Evolutionary conservation across 1,284 basidiomycete genomes (phyloP), one percentile per base, ranked within the genome.

Genomic region (Volvariella volvacea): DNA sequence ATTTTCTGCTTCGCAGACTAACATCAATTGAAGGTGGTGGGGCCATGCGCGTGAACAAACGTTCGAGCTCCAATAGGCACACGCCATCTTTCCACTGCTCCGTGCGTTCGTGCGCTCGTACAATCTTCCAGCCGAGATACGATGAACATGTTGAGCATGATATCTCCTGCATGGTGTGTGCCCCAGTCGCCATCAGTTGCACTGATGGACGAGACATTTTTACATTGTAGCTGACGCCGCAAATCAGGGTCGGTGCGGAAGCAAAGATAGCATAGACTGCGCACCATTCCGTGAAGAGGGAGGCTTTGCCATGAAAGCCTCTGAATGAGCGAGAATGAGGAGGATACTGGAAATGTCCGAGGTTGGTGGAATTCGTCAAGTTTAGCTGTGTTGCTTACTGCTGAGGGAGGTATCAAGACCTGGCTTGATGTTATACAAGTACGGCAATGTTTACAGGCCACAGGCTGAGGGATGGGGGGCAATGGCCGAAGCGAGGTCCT

Each of bases 21-120:
- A 28, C 25, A 12, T 28, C 25, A 36, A 20, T 15, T 7, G 6
- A 6, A 36, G 34, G 34, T 15, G 34, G n/a, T 7, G 39, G 25
- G 3, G 45, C 37, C 38, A 41, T 43, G 3, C 48, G 37, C 14
- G 48, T 52, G 22, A 48, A 42, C 17, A 70, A 58, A 42, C 65
- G 61, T 39, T 74, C 74, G 17, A 80, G 66, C 58, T 83, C 80
- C 22, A 83, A 66, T 30, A 81, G 61, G 54, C 61, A 76, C 42
- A 67, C 58, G 7, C 74, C 74, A 53, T 80, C 78, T 58, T 83
- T 83, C 80, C 80, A 83, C 38, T 66, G 65, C 59, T 83, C 80
- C 3, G 74, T 61, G 37, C 56, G 55, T 48, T 80, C 77, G 54
- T 76, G 71, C 2, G 78, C 80, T 40, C 71, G 71, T 4, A 76